These are phyloP conservation scores for Zymoseptoria brevis DNA, from an alignment of 2,329 filamentous ascomycete genomes.

Conservation along the genomic window DNA sequence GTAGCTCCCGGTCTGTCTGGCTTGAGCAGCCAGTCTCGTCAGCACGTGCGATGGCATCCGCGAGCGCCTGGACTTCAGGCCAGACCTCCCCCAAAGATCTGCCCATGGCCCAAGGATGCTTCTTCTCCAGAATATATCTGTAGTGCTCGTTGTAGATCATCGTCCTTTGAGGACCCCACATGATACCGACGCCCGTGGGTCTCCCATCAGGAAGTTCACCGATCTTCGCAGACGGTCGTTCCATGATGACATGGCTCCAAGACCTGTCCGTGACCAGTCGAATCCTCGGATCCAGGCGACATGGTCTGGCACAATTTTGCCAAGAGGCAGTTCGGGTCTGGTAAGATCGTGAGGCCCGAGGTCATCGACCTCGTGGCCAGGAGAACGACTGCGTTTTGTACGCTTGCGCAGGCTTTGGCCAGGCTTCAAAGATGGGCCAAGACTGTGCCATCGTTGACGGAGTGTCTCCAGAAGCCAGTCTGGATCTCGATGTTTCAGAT, in stretches of 20 bases:
- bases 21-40: constrained; percentile 12
- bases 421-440: background rate
- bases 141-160: constrained; percentile 34
- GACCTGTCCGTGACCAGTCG: constrained; percentile 12
- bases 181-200: constrained; percentile 13
- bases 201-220: constrained; percentile 14
- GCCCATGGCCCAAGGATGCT: constrained; percentile 21
- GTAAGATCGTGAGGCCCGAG: constrained; percentile 10
- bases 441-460: background rate
- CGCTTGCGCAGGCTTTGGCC: background rate
- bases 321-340: background rate
- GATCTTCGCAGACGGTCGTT: constrained; percentile 7
- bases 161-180: constrained; percentile 24
- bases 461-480: constrained; percentile 8
- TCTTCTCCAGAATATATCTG: constrained; percentile 23
- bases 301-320: constrained; percentile 8
- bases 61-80: constrained; percentile 3
- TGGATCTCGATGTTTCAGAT: constrained; percentile 3
- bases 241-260: constrained; percentile 16
- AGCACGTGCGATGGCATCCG: constrained; percentile 5
- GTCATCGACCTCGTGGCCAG: constrained; percentile 2
- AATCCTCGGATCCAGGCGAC: constrained; percentile 9
- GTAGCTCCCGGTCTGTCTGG: constrained; percentile 2
- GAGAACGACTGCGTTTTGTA: constrained; percentile 5
- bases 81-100: constrained; percentile 12